Percentiles rank a stretch among this genome's conserved stretches.
Conservation (phyloP, 2,329 filamentous ascomycete genomes). For the Cladosporium sphaerospermum region DNA sequence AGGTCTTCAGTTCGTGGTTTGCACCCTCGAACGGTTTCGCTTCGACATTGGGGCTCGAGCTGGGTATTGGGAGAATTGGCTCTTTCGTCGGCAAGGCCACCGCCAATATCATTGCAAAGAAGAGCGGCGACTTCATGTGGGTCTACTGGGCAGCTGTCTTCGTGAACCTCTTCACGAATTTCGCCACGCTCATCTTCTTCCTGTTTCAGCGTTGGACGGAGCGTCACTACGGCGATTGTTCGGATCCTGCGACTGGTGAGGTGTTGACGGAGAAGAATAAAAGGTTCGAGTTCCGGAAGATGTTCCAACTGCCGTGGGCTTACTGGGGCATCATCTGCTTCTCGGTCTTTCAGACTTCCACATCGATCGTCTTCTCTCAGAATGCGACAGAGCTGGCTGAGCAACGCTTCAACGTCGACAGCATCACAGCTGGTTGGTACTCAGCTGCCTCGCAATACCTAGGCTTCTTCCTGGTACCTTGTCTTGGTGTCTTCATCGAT, state of each 20-base stretch:
- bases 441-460: constrained; percentile 51
- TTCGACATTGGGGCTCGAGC: constrained; percentile 54
- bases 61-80: constrained; percentile 56
- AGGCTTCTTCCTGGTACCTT: constrained; percentile 53
- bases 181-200: constrained; percentile 48
- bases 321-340: constrained; percentile 54
- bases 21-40: constrained; percentile 56
- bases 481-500: constrained; percentile 52
- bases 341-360: constrained; percentile 54
- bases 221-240: constrained; percentile 40
- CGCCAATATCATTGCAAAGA: constrained; percentile 54
- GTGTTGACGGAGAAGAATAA: constrained; percentile 54
- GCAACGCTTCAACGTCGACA: constrained; percentile 50
- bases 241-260: constrained; percentile 54
- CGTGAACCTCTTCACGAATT: constrained; percentile 59
- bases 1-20: constrained; percentile 61
- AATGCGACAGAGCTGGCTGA: constrained; percentile 58
- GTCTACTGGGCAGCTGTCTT: constrained; percentile 57
- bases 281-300: constrained; percentile 50
- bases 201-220: constrained; percentile 50
- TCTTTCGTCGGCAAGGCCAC: constrained; percentile 55
- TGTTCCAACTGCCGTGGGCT: constrained; percentile 53
- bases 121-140: constrained; percentile 56
- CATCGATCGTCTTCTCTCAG: constrained; percentile 48
- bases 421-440: constrained; percentile 56